Evolutionary conservation across 2,329 filamentous ascomycete species (phyloP).

Genomic region (Colletotrichum euphorbiae): DNA sequence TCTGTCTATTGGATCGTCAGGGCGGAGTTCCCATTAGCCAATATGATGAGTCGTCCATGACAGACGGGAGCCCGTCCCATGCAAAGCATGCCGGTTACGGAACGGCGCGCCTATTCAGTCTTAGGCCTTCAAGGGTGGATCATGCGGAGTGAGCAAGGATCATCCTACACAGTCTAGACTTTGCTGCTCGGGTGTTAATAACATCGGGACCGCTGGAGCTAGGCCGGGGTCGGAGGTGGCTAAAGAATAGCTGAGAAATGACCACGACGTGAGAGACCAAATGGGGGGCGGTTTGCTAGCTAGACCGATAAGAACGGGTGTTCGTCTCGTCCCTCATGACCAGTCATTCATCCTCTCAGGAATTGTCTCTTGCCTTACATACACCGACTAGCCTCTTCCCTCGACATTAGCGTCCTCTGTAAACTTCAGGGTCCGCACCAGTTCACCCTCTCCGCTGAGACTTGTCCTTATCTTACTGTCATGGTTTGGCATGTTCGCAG

Average conservation of each 20-base stretch:
- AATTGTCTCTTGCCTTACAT: not conserved
- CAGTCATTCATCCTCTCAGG: not conserved
- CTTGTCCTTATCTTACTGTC: constrained; percentile 1
- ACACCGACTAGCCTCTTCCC: constrained; percentile 1
- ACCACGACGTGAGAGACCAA: not conserved
- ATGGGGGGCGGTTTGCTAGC: not conserved
- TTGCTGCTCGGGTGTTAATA: constrained; percentile 1
- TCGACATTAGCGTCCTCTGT: not conserved
- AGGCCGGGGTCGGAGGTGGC: constrained; percentile 12
- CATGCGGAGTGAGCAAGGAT: constrained; percentile 25
- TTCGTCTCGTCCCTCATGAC: constrained; percentile 19
- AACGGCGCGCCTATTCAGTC: constrained; percentile 18
- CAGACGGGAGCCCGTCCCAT: constrained; percentile 1
- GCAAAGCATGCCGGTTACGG: constrained; percentile 24
- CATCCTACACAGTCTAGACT: not conserved
- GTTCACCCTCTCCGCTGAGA: not conserved
- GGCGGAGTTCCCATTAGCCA: constrained; percentile 15
- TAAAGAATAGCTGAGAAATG: constrained; percentile 27
- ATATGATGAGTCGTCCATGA: not conserved
- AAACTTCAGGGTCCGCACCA: constrained; percentile 5
- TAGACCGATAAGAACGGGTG: constrained; percentile 14
- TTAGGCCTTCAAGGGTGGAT: constrained; percentile 9
- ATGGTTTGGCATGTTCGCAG: not conserved
- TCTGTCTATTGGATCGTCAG: constrained; percentile 5
- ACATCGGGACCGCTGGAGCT: constrained; percentile 1